Evolutionary conservation across 129 eudicot species (phyloP).

Genomic region (Artemisia argyi): DNA sequence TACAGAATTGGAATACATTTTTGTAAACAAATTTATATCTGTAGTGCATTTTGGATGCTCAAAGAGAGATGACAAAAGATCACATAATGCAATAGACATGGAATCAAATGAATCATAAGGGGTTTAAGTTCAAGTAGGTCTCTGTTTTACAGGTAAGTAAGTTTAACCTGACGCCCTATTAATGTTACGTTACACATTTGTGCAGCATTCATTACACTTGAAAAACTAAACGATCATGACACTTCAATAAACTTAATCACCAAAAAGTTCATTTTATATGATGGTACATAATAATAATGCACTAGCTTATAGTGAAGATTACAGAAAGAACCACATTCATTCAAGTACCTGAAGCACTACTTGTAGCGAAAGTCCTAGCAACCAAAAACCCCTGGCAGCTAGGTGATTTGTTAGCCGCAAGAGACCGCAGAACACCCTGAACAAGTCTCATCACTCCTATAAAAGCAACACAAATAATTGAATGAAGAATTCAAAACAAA

Average conservation of each 20-base stretch:
- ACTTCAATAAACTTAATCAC: background rate
- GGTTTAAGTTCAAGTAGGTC: too few relatives aligned
- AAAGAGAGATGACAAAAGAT: too few relatives aligned
- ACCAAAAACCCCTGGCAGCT: slow-evolving; percentile 16
- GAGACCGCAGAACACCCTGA: slow-evolving; percentile 35
- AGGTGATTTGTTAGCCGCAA: slow-evolving; percentile 26
- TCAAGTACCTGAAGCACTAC: slow-evolving; percentile 35
- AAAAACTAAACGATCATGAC: background rate
- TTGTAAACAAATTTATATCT: too few relatives aligned
- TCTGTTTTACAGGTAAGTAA: background rate
- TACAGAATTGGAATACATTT: too few relatives aligned
- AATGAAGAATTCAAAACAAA: too few relatives aligned
- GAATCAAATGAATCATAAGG: too few relatives aligned
- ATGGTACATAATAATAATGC: too few relatives aligned
- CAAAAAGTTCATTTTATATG: background rate
- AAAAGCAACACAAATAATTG: background rate
- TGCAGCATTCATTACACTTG: background rate
- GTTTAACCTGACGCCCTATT: too few relatives aligned
- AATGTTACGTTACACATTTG: too few relatives aligned
- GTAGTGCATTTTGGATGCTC: too few relatives aligned
- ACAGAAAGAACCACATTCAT: background rate
- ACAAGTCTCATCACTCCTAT: slow-evolving; percentile 37
- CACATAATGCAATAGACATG: too few relatives aligned
- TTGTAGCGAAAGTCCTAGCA: slow-evolving; percentile 32
- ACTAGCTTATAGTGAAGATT: background rate